Evolutionary conservation across 2,329 filamentous ascomycete genomes (phyloP).

Genomic region (Talaromyces amestolkiae): DNA sequence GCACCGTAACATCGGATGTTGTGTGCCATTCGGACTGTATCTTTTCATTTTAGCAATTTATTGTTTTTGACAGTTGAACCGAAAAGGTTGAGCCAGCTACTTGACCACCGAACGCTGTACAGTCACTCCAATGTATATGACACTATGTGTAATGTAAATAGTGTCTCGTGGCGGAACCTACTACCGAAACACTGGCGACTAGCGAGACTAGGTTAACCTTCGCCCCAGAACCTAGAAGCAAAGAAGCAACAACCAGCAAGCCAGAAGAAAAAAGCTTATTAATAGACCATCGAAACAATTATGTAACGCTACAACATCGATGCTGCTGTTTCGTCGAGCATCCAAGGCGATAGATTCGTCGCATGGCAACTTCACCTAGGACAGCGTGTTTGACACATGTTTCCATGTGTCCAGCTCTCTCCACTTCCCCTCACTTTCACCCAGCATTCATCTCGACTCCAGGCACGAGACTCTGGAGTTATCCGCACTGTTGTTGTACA

Average conservation of each 20-base stretch:
- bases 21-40: background rate
- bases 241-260: background rate
- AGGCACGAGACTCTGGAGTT: background rate
- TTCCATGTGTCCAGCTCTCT: background rate
- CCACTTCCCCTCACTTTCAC: background rate
- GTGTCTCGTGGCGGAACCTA: background rate
- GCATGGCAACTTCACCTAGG: background rate
- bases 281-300: background rate
- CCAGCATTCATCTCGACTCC: background rate
- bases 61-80: no score
- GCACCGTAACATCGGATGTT: constrained; percentile 4
- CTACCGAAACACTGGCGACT: background rate
- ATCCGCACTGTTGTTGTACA: background rate
- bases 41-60: no score
- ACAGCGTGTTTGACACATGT: background rate
- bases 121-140: no score
- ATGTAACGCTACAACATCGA: constrained; percentile 18
- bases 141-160: no score
- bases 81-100: no score
- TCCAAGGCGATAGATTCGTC: background rate
- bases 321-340: constrained; percentile 11
- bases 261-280: background rate
- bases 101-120: no score
- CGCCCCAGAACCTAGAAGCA: background rate
- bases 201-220: background rate